Evolutionary conservation across 139 green algal species (phyloP).

Genomic region (Closterium sp.): DNA sequence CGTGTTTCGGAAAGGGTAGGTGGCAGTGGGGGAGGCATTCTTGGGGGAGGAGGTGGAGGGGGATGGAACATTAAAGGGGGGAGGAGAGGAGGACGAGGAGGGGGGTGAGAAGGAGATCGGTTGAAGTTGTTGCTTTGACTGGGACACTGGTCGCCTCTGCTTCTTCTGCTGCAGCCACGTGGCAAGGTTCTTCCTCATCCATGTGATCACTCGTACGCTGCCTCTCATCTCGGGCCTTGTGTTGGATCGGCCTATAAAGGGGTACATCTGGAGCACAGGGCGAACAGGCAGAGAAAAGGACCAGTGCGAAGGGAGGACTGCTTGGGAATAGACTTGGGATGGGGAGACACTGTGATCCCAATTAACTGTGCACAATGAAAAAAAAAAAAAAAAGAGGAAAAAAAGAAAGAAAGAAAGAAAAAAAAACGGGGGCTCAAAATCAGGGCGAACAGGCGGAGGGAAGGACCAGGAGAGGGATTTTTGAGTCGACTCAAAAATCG

Average conservation of each 20-base stretch:
- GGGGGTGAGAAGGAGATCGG: not conserved
- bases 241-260: not conserved
- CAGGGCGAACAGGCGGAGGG: no score
- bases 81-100: not conserved
- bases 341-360: no score
- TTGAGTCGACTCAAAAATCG: no score
- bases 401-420: no score
- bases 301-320: no score
- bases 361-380: no score
- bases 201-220: not conserved
- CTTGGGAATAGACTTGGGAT: no score
- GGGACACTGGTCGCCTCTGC: not conserved
- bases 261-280: slow-evolving; percentile 2
- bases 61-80: not conserved
- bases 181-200: not conserved
- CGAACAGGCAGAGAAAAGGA: not conserved
- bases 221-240: slow-evolving; percentile 1
- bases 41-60: not conserved
- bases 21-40: not conserved
- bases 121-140: not conserved
- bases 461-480: no score
- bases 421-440: no score
- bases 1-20: not conserved
- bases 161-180: not conserved
- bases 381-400: no score